phyloP scores from a whole-genome alignment of 73 alveolate genomes.

The Tetrahymena borealis region DNA sequence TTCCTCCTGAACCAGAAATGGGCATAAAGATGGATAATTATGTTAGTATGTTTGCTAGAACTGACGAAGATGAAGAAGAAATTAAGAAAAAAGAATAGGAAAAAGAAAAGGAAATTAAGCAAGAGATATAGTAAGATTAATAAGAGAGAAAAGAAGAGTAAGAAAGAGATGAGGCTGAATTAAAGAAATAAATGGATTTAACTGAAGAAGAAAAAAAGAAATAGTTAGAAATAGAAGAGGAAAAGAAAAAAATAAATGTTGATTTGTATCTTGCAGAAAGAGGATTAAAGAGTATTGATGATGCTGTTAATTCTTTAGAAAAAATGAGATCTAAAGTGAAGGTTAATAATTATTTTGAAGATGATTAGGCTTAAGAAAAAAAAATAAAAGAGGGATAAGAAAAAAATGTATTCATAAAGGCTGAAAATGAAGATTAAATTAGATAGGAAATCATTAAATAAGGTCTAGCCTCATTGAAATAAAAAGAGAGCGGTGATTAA shows the following conservation, averaged over 20 bases:
- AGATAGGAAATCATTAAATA: not conserved
- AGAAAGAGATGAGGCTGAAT: not conserved
- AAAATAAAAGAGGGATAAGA: not conserved
- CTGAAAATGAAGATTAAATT: not conserved
- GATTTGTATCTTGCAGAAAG: not conserved
- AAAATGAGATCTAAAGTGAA: not conserved
- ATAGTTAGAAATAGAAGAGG: not conserved
- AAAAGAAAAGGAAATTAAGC: not conserved
- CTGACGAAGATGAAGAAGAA: not conserved
- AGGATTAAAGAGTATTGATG: not conserved
- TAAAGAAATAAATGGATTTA: not conserved
- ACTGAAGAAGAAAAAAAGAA: not conserved
- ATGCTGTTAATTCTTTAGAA: not conserved
- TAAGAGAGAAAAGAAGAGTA: not conserved
- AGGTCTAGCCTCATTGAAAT: not conserved
- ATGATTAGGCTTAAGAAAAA: not conserved
- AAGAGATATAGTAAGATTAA: not conserved
- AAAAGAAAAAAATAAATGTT: not conserved
- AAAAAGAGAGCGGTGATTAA: not conserved
- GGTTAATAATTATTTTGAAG: not conserved
- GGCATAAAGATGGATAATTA: not conserved
- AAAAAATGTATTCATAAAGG: not conserved
- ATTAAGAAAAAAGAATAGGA: not conserved
- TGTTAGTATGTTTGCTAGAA: not conserved
- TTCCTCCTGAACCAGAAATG: not conserved